Evolutionary conservation across 306 rosid species (phyloP).

Genomic region (Cercis canadensis): DNA sequence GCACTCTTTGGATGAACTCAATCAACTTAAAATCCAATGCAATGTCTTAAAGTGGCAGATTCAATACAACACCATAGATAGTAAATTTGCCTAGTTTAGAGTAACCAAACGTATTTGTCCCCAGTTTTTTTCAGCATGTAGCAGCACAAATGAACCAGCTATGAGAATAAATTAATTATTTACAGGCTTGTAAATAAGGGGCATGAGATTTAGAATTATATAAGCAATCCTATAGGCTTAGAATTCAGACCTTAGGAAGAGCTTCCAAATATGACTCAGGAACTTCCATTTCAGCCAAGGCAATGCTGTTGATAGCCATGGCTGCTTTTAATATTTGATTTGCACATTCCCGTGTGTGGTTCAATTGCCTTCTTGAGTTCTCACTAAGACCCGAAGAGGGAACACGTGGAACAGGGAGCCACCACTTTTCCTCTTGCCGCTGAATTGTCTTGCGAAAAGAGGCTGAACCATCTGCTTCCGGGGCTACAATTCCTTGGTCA

Average conservation of each 20-base stretch:
- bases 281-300: constrained; percentile 88
- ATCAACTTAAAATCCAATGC: constrained; percentile 18
- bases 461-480: constrained; percentile 75
- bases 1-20: neutral
- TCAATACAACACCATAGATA: neutral
- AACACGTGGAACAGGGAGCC: constrained; percentile 96
- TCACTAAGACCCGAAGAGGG: constrained; percentile 78
- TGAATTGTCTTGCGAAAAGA: constrained; percentile 78
- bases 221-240: neutral
- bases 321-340: constrained; percentile 86
- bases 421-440: constrained; percentile 97
- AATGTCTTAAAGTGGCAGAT: constrained; percentile 16
- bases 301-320: constrained; percentile 81
- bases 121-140: neutral
- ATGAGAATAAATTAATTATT: too few relatives aligned
- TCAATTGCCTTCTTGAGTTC: constrained; percentile 78
- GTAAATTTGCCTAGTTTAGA: neutral
- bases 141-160: neutral
- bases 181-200: too few relatives aligned
- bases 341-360: constrained; percentile 78
- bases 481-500: constrained; percentile 85
- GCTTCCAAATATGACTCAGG: constrained; percentile 84
- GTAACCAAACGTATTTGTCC: neutral
- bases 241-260: constrained; percentile 73
- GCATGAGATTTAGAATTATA: neutral